Base-by-base conservation (phyloP, 2,329 filamentous ascomycete species). In the Cytospora piceicola region DNA sequence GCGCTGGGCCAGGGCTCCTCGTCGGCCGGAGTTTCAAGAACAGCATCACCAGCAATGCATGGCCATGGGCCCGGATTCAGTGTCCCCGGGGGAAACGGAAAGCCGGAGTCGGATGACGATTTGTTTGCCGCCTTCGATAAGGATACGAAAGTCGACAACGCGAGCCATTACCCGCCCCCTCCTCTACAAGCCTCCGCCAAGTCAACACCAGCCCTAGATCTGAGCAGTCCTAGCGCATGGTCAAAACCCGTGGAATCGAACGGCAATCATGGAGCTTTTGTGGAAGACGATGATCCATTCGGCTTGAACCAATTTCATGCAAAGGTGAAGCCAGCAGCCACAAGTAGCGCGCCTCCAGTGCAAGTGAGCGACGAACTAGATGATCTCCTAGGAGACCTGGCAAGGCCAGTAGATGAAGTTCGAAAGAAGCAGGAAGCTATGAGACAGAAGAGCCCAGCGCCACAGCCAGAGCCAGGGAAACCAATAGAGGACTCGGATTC, bases 271-370 rank as follows among this genome's bases (percentile, higher is more conserved):
- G 74, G 72, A 14, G 75, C 71, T 0, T 78, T 88, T 68, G 79
- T 76, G 15, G 82, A 85, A 34, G 90, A 97, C 71, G 93, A 96
- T 73, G 93, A 97, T 73, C 92, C 93, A 2, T 97, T 98, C 75
- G 94, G 92, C 0, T 80, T 97, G 42, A 89, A 83, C 66, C 81
- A 90, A 69, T 75, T 93, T 72, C 85, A 86, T 69, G 78, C 75
- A 73, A 77, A 79, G 70, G 5, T 68, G 1, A 63, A 39, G 9
- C 61, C 70, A 1, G 61, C 68, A 60, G 34, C 69, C 63, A 54
- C 72, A 34, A 64, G 75, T 5, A 68, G 75, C 27, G 70, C 74
- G 69, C 27, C 72, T 74, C 30, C 72, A 67, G 11, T 72, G 69
- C 24, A 59, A 59, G 58, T 68, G 70, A 63, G 70, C 0, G 77